Conservation (phyloP, 129 eudicot species). For the Oenanthe sinensis region DNA sequence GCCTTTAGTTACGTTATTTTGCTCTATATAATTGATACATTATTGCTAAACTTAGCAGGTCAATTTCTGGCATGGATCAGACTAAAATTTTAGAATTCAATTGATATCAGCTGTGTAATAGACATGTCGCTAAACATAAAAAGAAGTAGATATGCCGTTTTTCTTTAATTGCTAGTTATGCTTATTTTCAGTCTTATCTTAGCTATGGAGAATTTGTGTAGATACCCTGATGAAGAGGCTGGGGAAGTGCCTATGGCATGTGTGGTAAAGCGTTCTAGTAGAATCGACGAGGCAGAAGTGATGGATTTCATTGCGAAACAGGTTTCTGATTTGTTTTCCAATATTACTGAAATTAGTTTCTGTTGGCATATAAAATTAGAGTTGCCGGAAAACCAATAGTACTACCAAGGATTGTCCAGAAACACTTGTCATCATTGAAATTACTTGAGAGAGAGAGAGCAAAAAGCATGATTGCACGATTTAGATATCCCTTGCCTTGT, state of each 20-base stretch:
- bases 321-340: constrained; percentile 7
- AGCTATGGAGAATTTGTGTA: not conserved
- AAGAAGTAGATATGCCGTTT: not conserved
- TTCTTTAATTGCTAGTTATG: not conserved
- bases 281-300: constrained; percentile 11
- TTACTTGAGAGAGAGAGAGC: too few relatives aligned
- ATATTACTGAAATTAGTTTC: not conserved
- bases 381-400: too few relatives aligned
- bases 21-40: not conserved
- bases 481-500: too few relatives aligned
- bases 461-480: too few relatives aligned
- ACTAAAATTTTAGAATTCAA: not conserved
- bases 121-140: too few relatives aligned
- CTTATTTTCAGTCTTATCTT: not conserved
- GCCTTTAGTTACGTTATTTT: not conserved
- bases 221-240: constrained; percentile 34
- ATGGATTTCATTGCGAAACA: constrained; percentile 22
- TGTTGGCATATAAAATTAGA: not conserved
- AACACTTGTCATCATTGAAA: too few relatives aligned
- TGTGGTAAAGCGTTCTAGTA: constrained; percentile 26
- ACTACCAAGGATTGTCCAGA: too few relatives aligned
- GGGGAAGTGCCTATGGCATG: constrained; percentile 36
- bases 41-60: not conserved
- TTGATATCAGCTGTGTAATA: not conserved
- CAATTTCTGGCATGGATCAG: not conserved